A percentile compares a stretch with the other conserved stretches of the same genome.
Evolutionary conservation across 805 yeast species (phyloP).

Genomic region (Suhomyces sp.): DNA sequence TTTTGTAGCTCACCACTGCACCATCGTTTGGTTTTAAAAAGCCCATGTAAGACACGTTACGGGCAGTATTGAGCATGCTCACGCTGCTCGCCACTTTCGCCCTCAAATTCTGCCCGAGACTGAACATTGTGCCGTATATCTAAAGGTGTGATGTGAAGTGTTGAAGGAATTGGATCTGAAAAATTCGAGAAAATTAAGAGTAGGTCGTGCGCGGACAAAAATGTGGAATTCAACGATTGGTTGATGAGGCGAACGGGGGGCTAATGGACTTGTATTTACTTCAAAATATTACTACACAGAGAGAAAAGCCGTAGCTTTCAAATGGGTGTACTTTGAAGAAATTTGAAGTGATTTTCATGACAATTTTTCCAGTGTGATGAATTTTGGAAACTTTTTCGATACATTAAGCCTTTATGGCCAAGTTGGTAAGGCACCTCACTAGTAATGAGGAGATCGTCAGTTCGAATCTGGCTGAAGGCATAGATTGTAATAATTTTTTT

Average conservation of each 20-base stretch:
- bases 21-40: constrained; percentile 58
- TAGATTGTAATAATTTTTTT: constrained; percentile 16
- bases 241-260: background rate
- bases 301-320: too few species aligned
- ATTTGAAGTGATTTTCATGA: too few species aligned
- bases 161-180: too few species aligned
- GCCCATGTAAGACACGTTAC: constrained; percentile 34
- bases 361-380: too few species aligned
- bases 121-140: constrained; percentile 2
- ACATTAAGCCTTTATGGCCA: constrained; percentile 40
- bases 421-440: constrained; percentile 44
- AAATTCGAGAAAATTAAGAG: constrained; percentile 4
- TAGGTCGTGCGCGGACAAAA: constrained; percentile 7
- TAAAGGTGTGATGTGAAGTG: background rate
- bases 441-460: constrained; percentile 44
- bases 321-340: too few species aligned
- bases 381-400: too few species aligned
- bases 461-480: constrained; percentile 37
- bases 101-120: constrained; percentile 6
- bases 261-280: too few species aligned
- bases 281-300: too few species aligned
- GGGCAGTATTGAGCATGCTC: constrained; percentile 1
- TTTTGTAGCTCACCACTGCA: constrained; percentile 58
- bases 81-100: constrained; percentile 2
- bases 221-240: background rate